Conservation (phyloP, 2,329 filamentous ascomycete genomes). For the Ambrosiella xylebori region DNA sequence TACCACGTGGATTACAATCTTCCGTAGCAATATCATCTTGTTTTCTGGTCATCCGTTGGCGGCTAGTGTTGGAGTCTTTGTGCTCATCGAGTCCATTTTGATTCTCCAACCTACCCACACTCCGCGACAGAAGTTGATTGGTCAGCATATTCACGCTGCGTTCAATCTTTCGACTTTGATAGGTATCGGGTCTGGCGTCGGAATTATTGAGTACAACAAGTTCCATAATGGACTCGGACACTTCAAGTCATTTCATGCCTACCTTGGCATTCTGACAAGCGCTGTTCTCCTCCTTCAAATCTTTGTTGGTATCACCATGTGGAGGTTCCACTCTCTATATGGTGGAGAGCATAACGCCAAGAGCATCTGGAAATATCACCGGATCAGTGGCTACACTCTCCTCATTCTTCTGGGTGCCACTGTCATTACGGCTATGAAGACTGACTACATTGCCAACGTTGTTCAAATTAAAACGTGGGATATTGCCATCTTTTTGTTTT, state of each 20-base stretch:
- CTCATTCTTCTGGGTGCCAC: slow-evolving; percentile 56
- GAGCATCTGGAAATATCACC: slow-evolving; percentile 78
- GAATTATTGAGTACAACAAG: slow-evolving; percentile 75
- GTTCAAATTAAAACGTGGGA: slow-evolving; percentile 63
- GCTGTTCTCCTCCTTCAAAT: slow-evolving; percentile 56
- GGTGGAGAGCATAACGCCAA: slow-evolving; percentile 68
- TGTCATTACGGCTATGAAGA: slow-evolving; percentile 57
- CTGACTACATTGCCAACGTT: slow-evolving; percentile 51
- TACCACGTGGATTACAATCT: slow-evolving; percentile 62
- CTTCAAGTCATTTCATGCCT: slow-evolving; percentile 67
- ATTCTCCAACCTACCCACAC: slow-evolving; percentile 78
- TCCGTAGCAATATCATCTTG: slow-evolving; percentile 53
- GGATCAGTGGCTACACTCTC: slow-evolving; percentile 57
- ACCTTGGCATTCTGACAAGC: slow-evolving; percentile 63
- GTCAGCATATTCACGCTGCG: slow-evolving; percentile 45
- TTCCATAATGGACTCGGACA: slow-evolving; percentile 46
- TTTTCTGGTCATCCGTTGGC: slow-evolving; percentile 80
- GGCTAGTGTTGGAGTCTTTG: slow-evolving; percentile 48
- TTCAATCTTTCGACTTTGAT: slow-evolving; percentile 51
- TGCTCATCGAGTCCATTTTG: slow-evolving; percentile 64
- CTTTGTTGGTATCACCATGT: slow-evolving; percentile 66
- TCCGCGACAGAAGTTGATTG: slow-evolving; percentile 49
- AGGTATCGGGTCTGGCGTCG: slow-evolving; percentile 44
- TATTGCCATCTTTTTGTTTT: slow-evolving; percentile 43
- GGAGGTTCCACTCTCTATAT: slow-evolving; percentile 55